Conservation (phyloP, 202 grass and related monocot species). For the Digitaria exilis region DNA sequence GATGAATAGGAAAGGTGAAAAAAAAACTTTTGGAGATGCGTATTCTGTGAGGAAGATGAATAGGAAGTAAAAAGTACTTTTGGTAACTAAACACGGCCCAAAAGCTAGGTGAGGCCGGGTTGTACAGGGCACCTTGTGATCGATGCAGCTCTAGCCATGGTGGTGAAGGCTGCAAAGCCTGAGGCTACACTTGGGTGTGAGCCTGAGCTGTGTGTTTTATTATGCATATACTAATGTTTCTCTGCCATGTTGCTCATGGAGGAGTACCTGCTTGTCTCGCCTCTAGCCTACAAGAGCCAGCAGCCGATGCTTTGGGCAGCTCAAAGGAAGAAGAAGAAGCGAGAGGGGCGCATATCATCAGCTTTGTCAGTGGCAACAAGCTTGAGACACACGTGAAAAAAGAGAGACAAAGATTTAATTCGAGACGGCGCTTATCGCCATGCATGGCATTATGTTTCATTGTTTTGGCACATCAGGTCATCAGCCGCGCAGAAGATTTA, state of each 20-base stretch:
- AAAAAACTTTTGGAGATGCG: too few species aligned
- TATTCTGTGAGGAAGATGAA: too few species aligned
- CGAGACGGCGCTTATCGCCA: neutral
- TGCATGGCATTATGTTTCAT: neutral
- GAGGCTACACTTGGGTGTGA: neutral
- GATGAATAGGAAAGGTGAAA: too few species aligned
- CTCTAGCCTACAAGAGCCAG: conserved; percentile 27
- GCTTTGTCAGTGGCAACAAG: neutral
- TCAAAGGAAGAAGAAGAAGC: neutral
- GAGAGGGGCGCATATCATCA: neutral
- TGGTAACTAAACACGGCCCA: too few species aligned
- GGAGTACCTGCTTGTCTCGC: conserved; percentile 28
- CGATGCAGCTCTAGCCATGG: neutral
- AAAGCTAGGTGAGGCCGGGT: too few species aligned
- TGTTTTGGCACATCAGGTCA: conserved; percentile 23
- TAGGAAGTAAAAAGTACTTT: too few species aligned
- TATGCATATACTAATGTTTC: conserved; percentile 9
- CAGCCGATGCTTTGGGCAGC: conserved; percentile 31
- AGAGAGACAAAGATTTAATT: neutral
- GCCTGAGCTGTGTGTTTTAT: neutral
- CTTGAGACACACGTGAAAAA: neutral
- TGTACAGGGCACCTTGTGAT: conserved; percentile 19
- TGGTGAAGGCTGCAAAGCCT: conserved; percentile 41
- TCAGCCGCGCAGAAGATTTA: neutral
- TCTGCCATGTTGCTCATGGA: neutral